Evolutionary conservation across 2,329 filamentous ascomycete genomes (phyloP).

Genomic region (Stemphylium beticola): DNA sequence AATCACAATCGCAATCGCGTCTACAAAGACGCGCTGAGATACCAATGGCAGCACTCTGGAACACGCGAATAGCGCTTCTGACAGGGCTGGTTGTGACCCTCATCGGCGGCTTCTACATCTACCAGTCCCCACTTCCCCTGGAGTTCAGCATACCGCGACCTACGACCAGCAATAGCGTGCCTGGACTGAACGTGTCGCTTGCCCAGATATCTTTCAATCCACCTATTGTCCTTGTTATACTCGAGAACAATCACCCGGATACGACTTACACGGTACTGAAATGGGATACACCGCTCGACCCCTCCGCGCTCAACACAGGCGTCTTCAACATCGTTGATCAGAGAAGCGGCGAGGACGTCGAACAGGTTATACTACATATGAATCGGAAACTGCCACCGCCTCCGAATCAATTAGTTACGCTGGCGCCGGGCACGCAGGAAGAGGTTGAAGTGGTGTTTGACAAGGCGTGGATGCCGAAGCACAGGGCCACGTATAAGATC

Average conservation of each 20-base stretch:
- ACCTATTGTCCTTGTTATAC: constrained; percentile 43
- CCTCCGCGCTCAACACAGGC: constrained; percentile 46
- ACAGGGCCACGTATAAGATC: constrained; percentile 47
- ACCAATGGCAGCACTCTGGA: constrained; percentile 34
- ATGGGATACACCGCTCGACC: constrained; percentile 52
- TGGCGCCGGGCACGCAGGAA: constrained; percentile 43
- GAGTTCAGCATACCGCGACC: constrained; percentile 33
- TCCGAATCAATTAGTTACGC: constrained; percentile 43
- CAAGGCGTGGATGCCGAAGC: constrained; percentile 47
- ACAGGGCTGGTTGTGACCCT: constrained; percentile 33
- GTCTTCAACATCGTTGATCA: constrained; percentile 44
- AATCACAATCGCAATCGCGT: too few species aligned
- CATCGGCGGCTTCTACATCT: constrained; percentile 39
- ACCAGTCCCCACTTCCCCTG: constrained; percentile 26
- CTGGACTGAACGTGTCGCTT: constrained; percentile 39
- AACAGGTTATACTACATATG: constrained; percentile 42
- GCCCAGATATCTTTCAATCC: constrained; percentile 39
- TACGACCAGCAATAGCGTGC: constrained; percentile 17
- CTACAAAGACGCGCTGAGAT: too few species aligned
- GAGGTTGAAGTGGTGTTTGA: constrained; percentile 46
- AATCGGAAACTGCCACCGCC: constrained; percentile 48
- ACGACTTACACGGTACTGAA: constrained; percentile 46
- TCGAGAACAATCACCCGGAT: constrained; percentile 45
- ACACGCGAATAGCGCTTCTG: constrained; percentile 32
- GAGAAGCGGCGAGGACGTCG: constrained; percentile 34